These are phyloP conservation scores for Rhizopus sp. DNA, from an alignment of 371 early-diverging fungal species.

Conservation along the genomic window DNA sequence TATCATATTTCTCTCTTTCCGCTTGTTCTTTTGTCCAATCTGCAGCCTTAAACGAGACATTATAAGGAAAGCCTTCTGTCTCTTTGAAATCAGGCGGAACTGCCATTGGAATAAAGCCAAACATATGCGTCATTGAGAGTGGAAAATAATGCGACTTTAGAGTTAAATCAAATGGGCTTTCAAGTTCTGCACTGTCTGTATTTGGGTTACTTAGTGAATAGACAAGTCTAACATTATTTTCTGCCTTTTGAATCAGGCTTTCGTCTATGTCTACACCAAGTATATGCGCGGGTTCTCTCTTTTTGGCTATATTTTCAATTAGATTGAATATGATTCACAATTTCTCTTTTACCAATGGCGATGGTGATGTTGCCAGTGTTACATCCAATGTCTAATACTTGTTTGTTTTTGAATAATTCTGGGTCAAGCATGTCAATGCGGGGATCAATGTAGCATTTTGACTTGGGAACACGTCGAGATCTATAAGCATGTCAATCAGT, in stretches of 20 bases:
- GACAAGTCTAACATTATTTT: slow-evolving; percentile 39
- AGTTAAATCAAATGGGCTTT: slow-evolving; percentile 23
- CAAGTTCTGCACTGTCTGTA: slow-evolving; percentile 1
- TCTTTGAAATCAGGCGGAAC: slow-evolving; percentile 23
- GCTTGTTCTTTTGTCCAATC: slow-evolving; percentile 36
- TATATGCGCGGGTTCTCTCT: slow-evolving; percentile 44
- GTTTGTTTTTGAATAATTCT: slow-evolving; percentile 56
- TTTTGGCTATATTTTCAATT: slow-evolving; percentile 37
- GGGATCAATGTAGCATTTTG: slow-evolving; percentile 47
- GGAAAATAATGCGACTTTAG: slow-evolving; percentile 63
- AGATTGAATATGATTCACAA: not conserved
- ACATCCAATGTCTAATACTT: slow-evolving; percentile 87
- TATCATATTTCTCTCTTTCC: slow-evolving; percentile 42
- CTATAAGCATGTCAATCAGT: not conserved
- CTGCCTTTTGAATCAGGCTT: slow-evolving; percentile 65
- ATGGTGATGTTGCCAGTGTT: slow-evolving; percentile 76
- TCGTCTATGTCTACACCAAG: slow-evolving; percentile 84
- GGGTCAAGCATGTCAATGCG: slow-evolving; percentile 61
- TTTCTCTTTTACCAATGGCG: slow-evolving; percentile 48
- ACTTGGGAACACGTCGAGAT: not conserved
- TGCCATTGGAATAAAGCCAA: slow-evolving; percentile 53
- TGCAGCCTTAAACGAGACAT: slow-evolving; percentile 53
- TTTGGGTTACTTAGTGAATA: slow-evolving; percentile 46
- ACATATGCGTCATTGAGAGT: slow-evolving; percentile 52
- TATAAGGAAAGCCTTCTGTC: slow-evolving; percentile 58